Percentiles rank a stretch among this genome's conserved stretches.
phyloP scores from a whole-genome alignment of 371 early-diverging fungal species.

The Mucor irregularis region DNA sequence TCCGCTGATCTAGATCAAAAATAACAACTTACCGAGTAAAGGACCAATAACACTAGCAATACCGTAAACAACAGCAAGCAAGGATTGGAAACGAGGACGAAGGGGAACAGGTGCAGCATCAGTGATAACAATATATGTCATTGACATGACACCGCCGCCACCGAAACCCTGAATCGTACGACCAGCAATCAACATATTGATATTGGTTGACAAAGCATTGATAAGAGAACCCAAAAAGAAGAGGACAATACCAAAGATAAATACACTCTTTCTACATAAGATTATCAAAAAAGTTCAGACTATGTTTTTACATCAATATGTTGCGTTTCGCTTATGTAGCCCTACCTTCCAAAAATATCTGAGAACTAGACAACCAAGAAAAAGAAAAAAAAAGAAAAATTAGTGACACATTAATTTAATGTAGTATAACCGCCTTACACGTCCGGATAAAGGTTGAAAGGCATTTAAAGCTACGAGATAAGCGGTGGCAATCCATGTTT shows the following conservation, averaged over 20 bases:
- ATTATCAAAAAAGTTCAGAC: conserved; percentile 6
- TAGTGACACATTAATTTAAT: not conserved
- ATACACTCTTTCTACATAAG: conserved; percentile 48
- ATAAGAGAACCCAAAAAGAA: conserved; percentile 60
- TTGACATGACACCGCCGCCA: conserved; percentile 67
- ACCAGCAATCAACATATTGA: conserved; percentile 65
- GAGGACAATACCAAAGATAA: conserved; percentile 44
- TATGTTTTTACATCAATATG: not conserved
- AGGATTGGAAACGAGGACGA: conserved; percentile 65
- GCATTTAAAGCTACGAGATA: conserved; percentile 61
- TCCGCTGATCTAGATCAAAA: not conserved
- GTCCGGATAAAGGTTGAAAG: conserved; percentile 58
- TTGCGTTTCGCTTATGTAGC: not conserved
- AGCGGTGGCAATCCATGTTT: conserved; percentile 39
- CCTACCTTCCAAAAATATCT: conserved; percentile 64
- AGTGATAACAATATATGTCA: conserved; percentile 76
- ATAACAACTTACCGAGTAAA: conserved; percentile 32
- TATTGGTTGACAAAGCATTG: conserved; percentile 52
- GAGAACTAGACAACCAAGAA: conserved; percentile 53
- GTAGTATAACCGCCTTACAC: conserved; percentile 28
- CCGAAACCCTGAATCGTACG: conserved; percentile 76
- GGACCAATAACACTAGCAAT: conserved; percentile 77
- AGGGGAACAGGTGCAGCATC: conserved; percentile 69
- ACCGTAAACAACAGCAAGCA: conserved; percentile 65
- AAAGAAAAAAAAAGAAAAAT: not conserved